These are phyloP conservation scores for Herpetomonas tarakana DNA, from an alignment of 208 protist species.

Conservation along the genomic window DNA sequence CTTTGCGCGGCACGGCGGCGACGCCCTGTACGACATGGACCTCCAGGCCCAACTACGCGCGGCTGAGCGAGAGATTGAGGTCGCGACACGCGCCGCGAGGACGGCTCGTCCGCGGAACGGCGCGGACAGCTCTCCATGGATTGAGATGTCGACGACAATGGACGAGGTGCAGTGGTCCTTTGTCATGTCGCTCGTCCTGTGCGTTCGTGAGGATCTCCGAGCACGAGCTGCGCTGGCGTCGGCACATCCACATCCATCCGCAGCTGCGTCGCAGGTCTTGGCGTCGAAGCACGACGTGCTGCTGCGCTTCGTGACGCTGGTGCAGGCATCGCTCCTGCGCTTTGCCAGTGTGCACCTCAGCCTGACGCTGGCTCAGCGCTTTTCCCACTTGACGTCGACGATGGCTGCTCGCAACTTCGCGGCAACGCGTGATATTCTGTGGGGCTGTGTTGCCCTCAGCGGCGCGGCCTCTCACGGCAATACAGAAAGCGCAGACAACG, in stretches of 20 bases:
- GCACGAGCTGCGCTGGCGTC: too few relatives aligned
- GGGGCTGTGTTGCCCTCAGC: constrained; percentile 3
- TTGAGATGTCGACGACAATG: background rate
- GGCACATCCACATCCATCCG: too few relatives aligned
- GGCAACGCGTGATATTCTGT: constrained; percentile 7
- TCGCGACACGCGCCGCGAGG: background rate
- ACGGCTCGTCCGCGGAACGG: too few relatives aligned
- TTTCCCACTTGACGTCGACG: background rate
- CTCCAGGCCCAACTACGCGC: background rate
- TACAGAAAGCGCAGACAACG: constrained; percentile 19
- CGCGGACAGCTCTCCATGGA: background rate
- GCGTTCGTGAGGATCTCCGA: background rate
- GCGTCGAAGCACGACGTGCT: background rate
- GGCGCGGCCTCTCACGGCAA: too few relatives aligned
- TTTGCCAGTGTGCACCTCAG: background rate
- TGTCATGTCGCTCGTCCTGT: background rate
- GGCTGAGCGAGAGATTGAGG: too few relatives aligned
- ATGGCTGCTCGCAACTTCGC: constrained; percentile 1
- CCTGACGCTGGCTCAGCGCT: background rate
- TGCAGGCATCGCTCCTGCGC: background rate
- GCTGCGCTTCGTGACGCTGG: background rate
- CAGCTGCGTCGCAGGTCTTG: too few relatives aligned
- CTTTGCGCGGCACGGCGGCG: constrained; percentile 8
- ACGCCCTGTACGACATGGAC: background rate
- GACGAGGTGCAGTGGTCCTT: background rate